Evolutionary conservation across 2,329 filamentous ascomycete species (phyloP).

Genomic region (Ploettnerulaceae sp.): DNA sequence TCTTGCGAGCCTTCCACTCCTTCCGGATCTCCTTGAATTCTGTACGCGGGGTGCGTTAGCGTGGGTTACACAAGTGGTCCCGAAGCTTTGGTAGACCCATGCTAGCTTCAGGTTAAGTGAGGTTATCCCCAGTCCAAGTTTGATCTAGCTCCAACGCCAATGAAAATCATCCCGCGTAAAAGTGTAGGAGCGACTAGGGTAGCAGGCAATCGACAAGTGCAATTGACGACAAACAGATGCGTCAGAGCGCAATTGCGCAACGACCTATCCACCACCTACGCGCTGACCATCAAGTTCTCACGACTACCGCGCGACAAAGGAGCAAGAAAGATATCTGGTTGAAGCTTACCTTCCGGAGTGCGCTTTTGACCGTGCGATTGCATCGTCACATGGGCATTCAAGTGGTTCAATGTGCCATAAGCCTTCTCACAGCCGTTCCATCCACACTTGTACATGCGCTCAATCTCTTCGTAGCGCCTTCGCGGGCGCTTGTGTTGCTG

Average conservation of each 20-base stretch:
- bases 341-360: slow-evolving; percentile 84
- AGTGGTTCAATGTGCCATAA: slow-evolving; percentile 92
- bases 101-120: slow-evolving; percentile 38
- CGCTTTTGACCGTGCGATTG: slow-evolving; percentile 93
- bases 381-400: slow-evolving; percentile 99
- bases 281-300: not conserved
- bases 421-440: slow-evolving; percentile 99
- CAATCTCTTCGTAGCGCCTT: slow-evolving; percentile 93
- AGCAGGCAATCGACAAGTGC: slow-evolving; percentile 19
- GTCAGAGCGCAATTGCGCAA: not conserved
- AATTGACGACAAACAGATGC: slow-evolving; percentile 13
- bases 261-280: not conserved
- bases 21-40: slow-evolving; percentile 99
- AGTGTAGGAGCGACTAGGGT: slow-evolving; percentile 9
- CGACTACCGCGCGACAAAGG: slow-evolving; percentile 3
- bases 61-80: slow-evolving; percentile 30
- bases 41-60: slow-evolving; percentile 39
- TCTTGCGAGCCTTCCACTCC: slow-evolving; percentile 98
- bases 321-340: not conserved
- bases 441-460: slow-evolving; percentile 99
- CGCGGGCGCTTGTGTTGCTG: slow-evolving; percentile 96
- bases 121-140: slow-evolving; percentile 42
- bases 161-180: slow-evolving; percentile 30
- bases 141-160: slow-evolving; percentile 45
- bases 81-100: slow-evolving; percentile 35